Evolutionary conservation across 2,329 filamentous ascomycete species (phyloP).

Genomic region (Uncinocarpus reesii): DNA sequence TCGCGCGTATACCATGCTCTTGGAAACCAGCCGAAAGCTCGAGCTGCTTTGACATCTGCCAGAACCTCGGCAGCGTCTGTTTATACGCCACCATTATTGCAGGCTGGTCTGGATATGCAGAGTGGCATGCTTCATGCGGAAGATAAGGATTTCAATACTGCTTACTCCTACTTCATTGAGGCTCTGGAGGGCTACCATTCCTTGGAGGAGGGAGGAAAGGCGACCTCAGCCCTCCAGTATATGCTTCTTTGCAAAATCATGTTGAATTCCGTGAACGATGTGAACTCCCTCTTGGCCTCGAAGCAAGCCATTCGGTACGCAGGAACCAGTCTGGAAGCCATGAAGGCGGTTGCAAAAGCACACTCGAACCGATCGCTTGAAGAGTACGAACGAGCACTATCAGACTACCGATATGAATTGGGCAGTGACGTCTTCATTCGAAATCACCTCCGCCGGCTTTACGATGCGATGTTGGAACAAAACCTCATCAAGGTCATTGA

Average conservation of each 20-base stretch:
- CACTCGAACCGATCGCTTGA: constrained; percentile 92
- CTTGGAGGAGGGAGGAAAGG: constrained; percentile 76
- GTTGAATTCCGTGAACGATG: constrained; percentile 93
- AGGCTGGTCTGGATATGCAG: constrained; percentile 97
- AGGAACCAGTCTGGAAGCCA: constrained; percentile 89
- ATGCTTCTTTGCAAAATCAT: constrained; percentile 99
- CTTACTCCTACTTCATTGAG: constrained; percentile 98
- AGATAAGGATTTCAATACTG: constrained; percentile 97
- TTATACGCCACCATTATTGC: constrained; percentile 88
- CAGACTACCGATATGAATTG: constrained; percentile 83
- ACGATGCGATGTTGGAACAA: constrained; percentile 98
- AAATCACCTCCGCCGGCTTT: constrained; percentile 87
- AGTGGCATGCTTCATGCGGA: constrained; percentile 98
- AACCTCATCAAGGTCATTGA: constrained; percentile 99
- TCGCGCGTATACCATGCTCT: constrained; percentile 95
- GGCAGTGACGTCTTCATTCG: constrained; percentile 93
- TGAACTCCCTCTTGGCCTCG: constrained; percentile 84
- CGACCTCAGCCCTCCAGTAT: constrained; percentile 96
- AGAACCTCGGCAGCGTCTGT: constrained; percentile 93
- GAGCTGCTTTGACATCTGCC: constrained; percentile 86
- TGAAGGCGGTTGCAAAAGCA: constrained; percentile 95
- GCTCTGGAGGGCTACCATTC: constrained; percentile 93
- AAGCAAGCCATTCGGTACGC: constrained; percentile 97
- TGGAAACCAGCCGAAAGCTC: constrained; percentile 90
- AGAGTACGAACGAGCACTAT: constrained; percentile 89